Percentiles rank a stretch among this genome's conserved stretches.
phyloP scores from a whole-genome alignment of 2,329 filamentous ascomycete genomes.

The Colletotrichum karsti region DNA sequence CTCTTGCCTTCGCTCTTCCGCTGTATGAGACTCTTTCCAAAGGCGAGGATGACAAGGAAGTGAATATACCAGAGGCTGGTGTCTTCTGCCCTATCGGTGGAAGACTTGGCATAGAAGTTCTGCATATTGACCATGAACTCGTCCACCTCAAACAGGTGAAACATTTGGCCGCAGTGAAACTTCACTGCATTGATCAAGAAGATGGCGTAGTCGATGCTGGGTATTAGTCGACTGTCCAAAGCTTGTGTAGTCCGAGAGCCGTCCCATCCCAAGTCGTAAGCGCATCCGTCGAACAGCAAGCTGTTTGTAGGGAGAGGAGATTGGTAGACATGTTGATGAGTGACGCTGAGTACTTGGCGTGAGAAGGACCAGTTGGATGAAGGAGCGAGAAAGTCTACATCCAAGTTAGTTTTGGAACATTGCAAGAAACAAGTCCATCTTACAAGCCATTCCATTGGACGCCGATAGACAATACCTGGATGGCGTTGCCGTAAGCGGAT shows the following conservation, averaged over 20 bases:
- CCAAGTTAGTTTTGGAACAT: background rate
- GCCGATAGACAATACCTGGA: constrained; percentile 14
- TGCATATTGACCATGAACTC: constrained; percentile 51
- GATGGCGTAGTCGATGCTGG: constrained; percentile 56
- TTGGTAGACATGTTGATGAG: constrained; percentile 55
- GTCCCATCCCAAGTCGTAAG: constrained; percentile 48
- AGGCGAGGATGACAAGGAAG: constrained; percentile 61
- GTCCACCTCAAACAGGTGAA: constrained; percentile 63
- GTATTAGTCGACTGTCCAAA: constrained; percentile 17
- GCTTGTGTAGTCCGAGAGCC: constrained; percentile 11
- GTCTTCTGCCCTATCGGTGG: constrained; percentile 10
- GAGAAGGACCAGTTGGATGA: constrained; percentile 67
- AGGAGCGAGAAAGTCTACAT: constrained; percentile 58
- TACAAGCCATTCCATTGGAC: constrained; percentile 11
- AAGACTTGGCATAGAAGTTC: constrained; percentile 37
- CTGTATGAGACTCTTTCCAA: constrained; percentile 61
- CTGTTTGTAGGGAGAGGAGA: constrained; percentile 50
- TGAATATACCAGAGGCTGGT: constrained; percentile 59
- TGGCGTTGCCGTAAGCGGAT: constrained; percentile 10
- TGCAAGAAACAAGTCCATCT: background rate
- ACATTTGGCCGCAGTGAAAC: constrained; percentile 62
- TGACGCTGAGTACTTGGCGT: constrained; percentile 56
- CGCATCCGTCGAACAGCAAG: constrained; percentile 58
- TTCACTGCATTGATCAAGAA: constrained; percentile 65
- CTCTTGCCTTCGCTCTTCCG: constrained; percentile 42